Evolutionary conservation across 768 basidiomycete species (phyloP).

Genomic region (Xerocomellus amylosporus): DNA sequence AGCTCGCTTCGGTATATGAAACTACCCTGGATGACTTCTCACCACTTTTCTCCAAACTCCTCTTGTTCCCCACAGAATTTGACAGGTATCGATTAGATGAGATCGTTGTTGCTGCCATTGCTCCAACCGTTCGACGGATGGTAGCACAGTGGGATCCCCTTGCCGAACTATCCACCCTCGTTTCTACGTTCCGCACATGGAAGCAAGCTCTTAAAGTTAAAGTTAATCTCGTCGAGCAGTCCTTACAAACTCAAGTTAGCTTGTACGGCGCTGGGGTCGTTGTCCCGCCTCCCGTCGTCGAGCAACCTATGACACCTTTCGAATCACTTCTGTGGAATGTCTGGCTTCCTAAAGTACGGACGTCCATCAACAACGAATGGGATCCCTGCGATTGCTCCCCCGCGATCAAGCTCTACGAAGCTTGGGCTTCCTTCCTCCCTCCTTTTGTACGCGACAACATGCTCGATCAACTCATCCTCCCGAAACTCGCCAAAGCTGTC

Average conservation of each 20-base stretch:
- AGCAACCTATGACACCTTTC: constrained; percentile 86
- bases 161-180: constrained; percentile 62
- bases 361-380: constrained; percentile 95
- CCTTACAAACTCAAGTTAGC: constrained; percentile 47
- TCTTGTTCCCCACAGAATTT: constrained; percentile 73
- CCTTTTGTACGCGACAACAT: constrained; percentile 92
- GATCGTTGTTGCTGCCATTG: constrained; percentile 88
- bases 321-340: constrained; percentile 92
- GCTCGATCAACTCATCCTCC: constrained; percentile 91
- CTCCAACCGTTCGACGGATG: constrained; percentile 72
- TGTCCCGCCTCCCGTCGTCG: constrained; percentile 34
- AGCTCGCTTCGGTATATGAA: constrained; percentile 64
- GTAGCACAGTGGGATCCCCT: constrained; percentile 82
- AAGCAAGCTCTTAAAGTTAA: constrained; percentile 64
- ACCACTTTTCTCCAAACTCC: constrained; percentile 67
- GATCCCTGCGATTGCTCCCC: constrained; percentile 65
- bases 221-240: constrained; percentile 48
- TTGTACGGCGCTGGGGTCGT: constrained; percentile 50
- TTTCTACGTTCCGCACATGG: constrained; percentile 69
- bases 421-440: constrained; percentile 86
- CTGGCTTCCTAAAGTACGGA: constrained; percentile 95
- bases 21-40: constrained; percentile 72
- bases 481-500: constrained; percentile 84
- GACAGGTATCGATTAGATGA: constrained; percentile 81
- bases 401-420: constrained; percentile 80